Conservation (phyloP, 441 rosid species). For the Adansonia gregorii region DNA sequence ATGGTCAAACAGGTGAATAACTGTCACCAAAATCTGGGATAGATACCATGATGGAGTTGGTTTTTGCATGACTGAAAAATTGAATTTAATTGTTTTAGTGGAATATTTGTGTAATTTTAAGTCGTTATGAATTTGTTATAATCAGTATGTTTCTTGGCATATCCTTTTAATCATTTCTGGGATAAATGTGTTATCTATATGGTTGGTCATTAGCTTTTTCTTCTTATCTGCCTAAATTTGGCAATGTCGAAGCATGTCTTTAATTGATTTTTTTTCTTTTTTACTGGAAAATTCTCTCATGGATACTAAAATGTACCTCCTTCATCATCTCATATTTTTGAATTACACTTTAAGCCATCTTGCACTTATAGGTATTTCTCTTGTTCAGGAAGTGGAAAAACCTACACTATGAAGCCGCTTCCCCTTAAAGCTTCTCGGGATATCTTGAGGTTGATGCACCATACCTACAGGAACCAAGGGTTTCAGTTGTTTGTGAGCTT, state of each 20-base stretch:
- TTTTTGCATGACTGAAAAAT: background rate
- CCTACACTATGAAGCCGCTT: constrained; percentile 92
- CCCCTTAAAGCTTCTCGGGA: constrained; percentile 92
- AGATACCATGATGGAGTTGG: background rate
- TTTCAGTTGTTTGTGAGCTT: constrained; percentile 92
- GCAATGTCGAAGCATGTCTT: background rate
- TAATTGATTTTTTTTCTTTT: background rate
- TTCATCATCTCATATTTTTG: constrained; percentile 6
- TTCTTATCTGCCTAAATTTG: background rate
- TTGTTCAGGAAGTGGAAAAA: constrained; percentile 93
- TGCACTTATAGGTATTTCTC: constrained; percentile 27
- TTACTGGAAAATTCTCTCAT: background rate
- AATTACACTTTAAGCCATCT: constrained; percentile 24
- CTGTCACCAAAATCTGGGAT: constrained; percentile 17
- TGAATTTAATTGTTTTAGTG: background rate
- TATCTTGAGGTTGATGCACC: constrained; percentile 67
- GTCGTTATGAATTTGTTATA: background rate
- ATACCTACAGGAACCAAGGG: constrained; percentile 82
- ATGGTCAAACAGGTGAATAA: constrained; percentile 92
- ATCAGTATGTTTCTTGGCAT: background rate
- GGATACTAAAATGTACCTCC: background rate
- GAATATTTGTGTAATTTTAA: background rate
- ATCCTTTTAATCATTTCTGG: background rate
- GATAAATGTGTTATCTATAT: background rate
- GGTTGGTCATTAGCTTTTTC: background rate